These are phyloP conservation scores for Coix lacrymajobi DNA, from an alignment of 176 grass and related monocot genomes.

Conservation along the genomic window DNA sequence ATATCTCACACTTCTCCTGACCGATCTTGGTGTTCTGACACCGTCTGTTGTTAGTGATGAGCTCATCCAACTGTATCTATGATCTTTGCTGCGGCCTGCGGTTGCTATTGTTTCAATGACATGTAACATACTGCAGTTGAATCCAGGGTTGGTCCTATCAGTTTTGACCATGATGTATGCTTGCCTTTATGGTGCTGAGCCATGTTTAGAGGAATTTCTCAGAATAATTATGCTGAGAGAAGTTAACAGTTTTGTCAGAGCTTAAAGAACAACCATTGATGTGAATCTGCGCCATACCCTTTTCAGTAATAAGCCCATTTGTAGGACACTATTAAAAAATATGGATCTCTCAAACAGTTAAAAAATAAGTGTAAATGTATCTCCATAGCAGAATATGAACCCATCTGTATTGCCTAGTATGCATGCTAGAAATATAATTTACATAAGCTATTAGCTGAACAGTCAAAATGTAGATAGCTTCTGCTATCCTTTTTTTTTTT, in stretches of 20 bases:
- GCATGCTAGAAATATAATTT: neutral
- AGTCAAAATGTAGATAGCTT: neutral
- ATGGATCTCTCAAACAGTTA: neutral
- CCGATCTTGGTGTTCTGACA: constrained; percentile 67
- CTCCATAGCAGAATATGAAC: neutral
- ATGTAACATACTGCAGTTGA: neutral
- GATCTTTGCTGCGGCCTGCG: neutral
- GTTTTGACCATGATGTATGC: neutral
- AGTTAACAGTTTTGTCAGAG: constrained; percentile 10
- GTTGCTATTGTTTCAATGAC: neutral
- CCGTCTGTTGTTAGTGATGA: constrained; percentile 82
- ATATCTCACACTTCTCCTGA: constrained; percentile 69
- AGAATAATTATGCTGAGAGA: neutral
- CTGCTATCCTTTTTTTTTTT: no score
- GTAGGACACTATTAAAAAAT: neutral
- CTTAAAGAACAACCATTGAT: neutral
- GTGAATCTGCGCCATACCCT: neutral
- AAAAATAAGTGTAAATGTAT: neutral
- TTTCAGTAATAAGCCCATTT: neutral
- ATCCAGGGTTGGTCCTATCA: neutral
- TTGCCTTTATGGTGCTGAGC: neutral
- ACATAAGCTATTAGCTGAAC: neutral
- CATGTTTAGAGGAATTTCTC: neutral
- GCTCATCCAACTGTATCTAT: constrained; percentile 72
- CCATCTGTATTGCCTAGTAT: neutral